Evolutionary conservation across 768 basidiomycete species (phyloP), one percentile per base, ranked within the genome.

Genomic region (Rhizopogon roseolus): DNA sequence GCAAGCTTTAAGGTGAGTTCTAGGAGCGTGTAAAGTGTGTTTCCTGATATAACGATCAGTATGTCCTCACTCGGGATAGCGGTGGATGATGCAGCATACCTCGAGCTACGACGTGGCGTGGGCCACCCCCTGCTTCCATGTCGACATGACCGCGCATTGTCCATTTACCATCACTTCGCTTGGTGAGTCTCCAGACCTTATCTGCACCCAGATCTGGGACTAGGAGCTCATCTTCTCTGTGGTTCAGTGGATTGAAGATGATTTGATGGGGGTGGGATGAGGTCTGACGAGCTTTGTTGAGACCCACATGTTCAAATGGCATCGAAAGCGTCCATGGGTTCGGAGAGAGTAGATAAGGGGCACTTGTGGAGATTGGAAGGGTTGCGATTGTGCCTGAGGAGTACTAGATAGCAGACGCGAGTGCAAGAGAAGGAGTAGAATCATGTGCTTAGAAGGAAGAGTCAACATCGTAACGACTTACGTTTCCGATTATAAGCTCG

Each of bases 201-300:
- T 93, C 92, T 3, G 80, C 76, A 4, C 91, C 91, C 6, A 94
- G 73, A 66, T 93, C 90, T 1, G 88, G 82, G 1, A 90, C 75
- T 41, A 91, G 75, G 11, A 93, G 68, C 57, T 89, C 86, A 27
- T 73, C 62, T 45, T 76, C 72, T 16, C 72, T 67, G 29, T 76
- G 66, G 39, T 80, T 76, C 13, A 83, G 61, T 1, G 58, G n/a
- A 48, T 62, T 64, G 54, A 66, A 54, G 53, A 77, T 62, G 34
- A 84, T 81, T 61, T 93, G 87, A 69, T 93, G 92, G 0, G 89
- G 87, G 63, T 94, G 93, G 4, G 90, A 77, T 5, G 72, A 67
- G 52, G 83, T 79, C 64, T 94, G 93, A 34, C 92, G 78, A 17
- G 78, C 77, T 6, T 64, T 61, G 63, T 89, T 76, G 1, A 88